Evolutionary conservation across 129 eudicot species (phyloP), one percentile per base, ranked within the genome.

Genomic region (Heracleum sosnowskyi): DNA sequence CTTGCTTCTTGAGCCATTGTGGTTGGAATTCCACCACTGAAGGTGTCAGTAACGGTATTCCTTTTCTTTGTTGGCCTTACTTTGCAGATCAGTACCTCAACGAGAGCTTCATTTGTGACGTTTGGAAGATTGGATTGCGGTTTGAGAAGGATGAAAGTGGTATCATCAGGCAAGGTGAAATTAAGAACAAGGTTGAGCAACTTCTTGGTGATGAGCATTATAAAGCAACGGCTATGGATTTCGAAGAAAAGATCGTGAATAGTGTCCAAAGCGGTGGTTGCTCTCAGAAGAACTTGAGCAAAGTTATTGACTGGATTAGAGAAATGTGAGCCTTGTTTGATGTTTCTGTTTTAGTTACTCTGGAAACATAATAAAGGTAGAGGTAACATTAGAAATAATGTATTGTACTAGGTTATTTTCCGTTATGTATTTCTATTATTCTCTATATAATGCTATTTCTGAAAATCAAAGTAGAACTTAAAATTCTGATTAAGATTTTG

Each of bases 41-140:
- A 83, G 87, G 92, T 42, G 68, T 87, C n/a, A 81, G 90, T 82
- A 85, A 82, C 45, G 97, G 90, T 1, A 34, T 91, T 11, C 92
- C 90, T 33, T 87, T 89, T 63, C 76, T 91, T 62, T 91, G 94
- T 33, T 91, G 94, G 92, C 92, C 97, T 16, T 91, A 89, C 75
- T 89, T 86, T 79, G 85, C 86, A 0, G 96, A 92, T 80, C 96
- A 92, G 62, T 83, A 82, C 71, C 73, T 82, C 20, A 89, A 90
- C 47, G 81, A 79, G 76, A 83, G 70, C 55, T 92, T 88, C 69
- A 83, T 90, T 69, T 80, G 86, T 57, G 69, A 63, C 12, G 20
- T 63, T 28, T 63, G 34, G 20, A 63, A 63, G 36, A 29, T 63
- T 63, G 69, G 91, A 88, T 53, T 91, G 76, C 83, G 77, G 26